phyloP scores from a whole-genome alignment of 805 yeast species.

The Metschnikowia lochheadii region DNA sequence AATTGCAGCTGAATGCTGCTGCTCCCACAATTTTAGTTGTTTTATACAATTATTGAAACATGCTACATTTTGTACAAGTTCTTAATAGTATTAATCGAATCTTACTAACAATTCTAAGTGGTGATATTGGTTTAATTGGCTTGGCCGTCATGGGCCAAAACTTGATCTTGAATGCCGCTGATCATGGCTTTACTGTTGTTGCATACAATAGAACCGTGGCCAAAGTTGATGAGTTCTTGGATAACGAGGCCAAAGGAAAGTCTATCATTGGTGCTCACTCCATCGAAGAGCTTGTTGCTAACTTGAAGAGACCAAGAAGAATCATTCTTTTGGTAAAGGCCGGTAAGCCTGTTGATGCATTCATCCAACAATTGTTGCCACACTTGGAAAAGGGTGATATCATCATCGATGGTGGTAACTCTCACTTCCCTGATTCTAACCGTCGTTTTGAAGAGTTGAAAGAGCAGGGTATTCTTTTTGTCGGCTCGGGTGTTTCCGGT shows the following conservation, averaged over 20 bases:
- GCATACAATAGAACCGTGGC: slow-evolving; percentile 97
- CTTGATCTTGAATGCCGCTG: slow-evolving; percentile 95
- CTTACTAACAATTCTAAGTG: slow-evolving; percentile 42
- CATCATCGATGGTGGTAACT: slow-evolving; percentile 99
- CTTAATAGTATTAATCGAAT: too few species aligned
- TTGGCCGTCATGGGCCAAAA: slow-evolving; percentile 99
- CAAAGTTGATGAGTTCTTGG: slow-evolving; percentile 92
- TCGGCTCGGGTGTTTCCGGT: slow-evolving; percentile 99
- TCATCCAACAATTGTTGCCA: slow-evolving; percentile 85
- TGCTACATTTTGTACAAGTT: background rate
- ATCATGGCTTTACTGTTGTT: slow-evolving; percentile 96
- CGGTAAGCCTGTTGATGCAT: slow-evolving; percentile 89
- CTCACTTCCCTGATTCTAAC: slow-evolving; percentile 98
- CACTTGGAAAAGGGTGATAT: slow-evolving; percentile 94
- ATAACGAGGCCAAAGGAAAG: slow-evolving; percentile 95
- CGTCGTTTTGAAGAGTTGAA: slow-evolving; percentile 91
- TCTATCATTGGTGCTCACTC: slow-evolving; percentile 95
- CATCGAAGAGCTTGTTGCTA: slow-evolving; percentile 77
- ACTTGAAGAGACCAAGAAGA: slow-evolving; percentile 96
- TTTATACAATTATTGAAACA: background rate
- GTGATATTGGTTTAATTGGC: slow-evolving; percentile 98
- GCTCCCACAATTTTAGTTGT: too few species aligned
- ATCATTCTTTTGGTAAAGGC: slow-evolving; percentile 93
- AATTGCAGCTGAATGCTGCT: background rate
- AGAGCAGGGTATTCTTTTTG: slow-evolving; percentile 82